Base-by-base conservation (phyloP, 129 eudicot species). In the Pseudognaphalium luteoalbum region DNA sequence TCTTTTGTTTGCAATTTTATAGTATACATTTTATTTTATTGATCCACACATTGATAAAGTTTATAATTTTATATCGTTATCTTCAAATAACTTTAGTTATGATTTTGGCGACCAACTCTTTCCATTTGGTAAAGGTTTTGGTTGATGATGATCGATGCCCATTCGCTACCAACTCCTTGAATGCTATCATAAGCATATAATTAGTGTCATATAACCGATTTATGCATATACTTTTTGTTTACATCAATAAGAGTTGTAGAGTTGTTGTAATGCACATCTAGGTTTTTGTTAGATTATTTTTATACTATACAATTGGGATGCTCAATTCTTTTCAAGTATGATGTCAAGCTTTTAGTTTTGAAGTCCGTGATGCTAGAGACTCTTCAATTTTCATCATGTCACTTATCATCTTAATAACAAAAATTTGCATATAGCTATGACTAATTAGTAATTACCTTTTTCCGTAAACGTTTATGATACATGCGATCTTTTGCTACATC, bases 71-170 rank as follows among this genome's bases (percentile, higher is more conserved):
- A 10, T 41, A 41, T 2, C 41, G 41, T 41, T 10, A 9, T 41
- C 47, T 2, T 41, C 47, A 41, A 41, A 41, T 41, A 41, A 41
- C 4, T 0, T 8, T 39, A 39, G 14, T 41, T 9, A 9, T 8
- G 47, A 41, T 41, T 59, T 59, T 9, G 65, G 65, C 65, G 30
- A 59, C 30, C 65, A 59, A 59, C 65, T 59, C 65, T 22, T 25
- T 59, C 30, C 70, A 21, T 60, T 61, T 60, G 59, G 42, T 74
- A 41, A 37, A 59, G 58, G 78, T 22, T 74, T 72, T 72, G 68
- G 67, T 72, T 21, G 77, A 72, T 22, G 77, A 35, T 72, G 47
- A 52, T 16, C 16, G 20, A 14, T 52, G 59, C 16, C 59, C 21
- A 52, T 14, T 52, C 3, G 5, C 20, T 52, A 52, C 59, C 59